Conservation (phyloP, 805 yeast species). For the Kluyveromyces dobzhanskii region DNA sequence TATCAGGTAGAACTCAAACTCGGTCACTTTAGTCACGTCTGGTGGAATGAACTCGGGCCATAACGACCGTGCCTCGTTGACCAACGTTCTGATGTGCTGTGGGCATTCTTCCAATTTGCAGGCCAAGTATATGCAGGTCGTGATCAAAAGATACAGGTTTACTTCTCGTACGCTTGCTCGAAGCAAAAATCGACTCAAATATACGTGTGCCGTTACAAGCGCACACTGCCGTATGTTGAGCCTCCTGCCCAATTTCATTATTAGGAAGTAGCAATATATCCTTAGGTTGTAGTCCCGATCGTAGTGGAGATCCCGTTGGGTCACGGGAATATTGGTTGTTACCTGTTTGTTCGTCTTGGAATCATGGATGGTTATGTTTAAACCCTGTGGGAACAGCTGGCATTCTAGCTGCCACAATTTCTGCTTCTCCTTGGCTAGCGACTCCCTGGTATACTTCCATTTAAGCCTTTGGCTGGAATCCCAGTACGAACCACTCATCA, state of each 20-base stretch:
- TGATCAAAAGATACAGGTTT: conserved; percentile 69
- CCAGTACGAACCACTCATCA: conserved; percentile 82
- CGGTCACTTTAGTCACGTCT: conserved; percentile 86
- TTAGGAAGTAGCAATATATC: conserved; percentile 68
- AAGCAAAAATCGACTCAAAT: conserved; percentile 67
- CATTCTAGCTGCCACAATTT: conserved; percentile 33
- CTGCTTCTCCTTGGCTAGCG: conserved; percentile 39
- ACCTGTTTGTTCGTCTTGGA: conserved; percentile 22
- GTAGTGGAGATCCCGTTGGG: conserved; percentile 33
- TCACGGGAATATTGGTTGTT: conserved; percentile 35
- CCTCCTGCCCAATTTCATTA: conserved; percentile 71
- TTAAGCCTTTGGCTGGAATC: conserved; percentile 66
- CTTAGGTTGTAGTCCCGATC: conserved; percentile 53
- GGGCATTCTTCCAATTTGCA: conserved; percentile 95
- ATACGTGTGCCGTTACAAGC: conserved; percentile 82
- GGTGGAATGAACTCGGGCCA: conserved; percentile 96
- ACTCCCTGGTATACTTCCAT: conserved; percentile 73
- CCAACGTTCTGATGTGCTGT: conserved; percentile 77
- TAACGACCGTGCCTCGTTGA: conserved; percentile 74
- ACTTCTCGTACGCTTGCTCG: conserved; percentile 70
- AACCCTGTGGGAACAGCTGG: conserved; percentile 28
- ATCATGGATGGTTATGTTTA: conserved; percentile 27
- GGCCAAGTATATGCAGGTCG: conserved; percentile 82
- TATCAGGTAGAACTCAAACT: conserved; percentile 86
- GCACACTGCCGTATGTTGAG: conserved; percentile 75